These are phyloP conservation scores for Alternaria sp. DNA, from an alignment of 2,329 filamentous ascomycete species.

Conservation along the genomic window DNA sequence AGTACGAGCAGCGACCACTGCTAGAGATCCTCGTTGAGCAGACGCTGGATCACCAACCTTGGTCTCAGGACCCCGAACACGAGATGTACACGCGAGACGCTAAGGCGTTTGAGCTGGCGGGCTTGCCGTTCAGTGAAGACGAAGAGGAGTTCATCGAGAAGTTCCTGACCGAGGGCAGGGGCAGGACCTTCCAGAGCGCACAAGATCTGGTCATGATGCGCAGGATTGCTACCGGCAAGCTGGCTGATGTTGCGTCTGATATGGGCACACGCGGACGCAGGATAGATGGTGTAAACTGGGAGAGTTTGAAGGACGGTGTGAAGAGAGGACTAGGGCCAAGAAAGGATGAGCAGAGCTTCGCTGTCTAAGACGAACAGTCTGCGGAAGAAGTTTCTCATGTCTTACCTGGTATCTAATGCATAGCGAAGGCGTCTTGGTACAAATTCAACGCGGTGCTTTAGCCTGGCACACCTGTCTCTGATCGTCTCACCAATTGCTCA, in stretches of 20 bases:
- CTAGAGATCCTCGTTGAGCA: conserved; percentile 68
- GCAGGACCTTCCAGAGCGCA: conserved; percentile 68
- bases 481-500: not conserved
- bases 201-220: conserved; percentile 79
- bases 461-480: not conserved
- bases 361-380: conserved; percentile 8
- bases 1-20: conserved; percentile 66
- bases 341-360: conserved; percentile 30
- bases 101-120: conserved; percentile 72
- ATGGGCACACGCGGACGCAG: conserved; percentile 49
- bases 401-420: not conserved
- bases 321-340: conserved; percentile 46
- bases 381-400: not conserved
- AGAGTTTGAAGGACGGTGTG: conserved; percentile 48
- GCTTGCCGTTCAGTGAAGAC: conserved; percentile 71
- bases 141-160: conserved; percentile 80
- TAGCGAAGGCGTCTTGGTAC: not conserved
- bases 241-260: conserved; percentile 53
- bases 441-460: not conserved
- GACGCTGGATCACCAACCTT: conserved; percentile 30
- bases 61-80: conserved; percentile 13
- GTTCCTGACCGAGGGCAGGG: conserved; percentile 69
- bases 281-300: conserved; percentile 61
- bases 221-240: conserved; percentile 70
- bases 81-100: conserved; percentile 52